A percentile compares a stretch with the other conserved stretches of the same genome.
Conservation (phyloP, 2,329 filamentous ascomycete species). For the Tolypocladium tundrense region DNA sequence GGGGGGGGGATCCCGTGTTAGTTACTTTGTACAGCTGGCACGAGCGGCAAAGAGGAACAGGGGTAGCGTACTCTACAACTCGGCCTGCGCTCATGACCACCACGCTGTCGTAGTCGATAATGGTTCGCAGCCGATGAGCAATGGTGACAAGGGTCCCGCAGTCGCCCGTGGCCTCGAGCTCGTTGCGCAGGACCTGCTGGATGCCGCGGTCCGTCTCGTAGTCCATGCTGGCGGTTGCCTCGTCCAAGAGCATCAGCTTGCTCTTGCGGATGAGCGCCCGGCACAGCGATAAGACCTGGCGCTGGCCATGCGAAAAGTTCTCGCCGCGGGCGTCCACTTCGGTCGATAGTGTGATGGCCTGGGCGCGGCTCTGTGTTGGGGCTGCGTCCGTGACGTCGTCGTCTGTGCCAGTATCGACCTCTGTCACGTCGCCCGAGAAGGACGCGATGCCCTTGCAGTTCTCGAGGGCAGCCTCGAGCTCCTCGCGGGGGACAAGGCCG, state of each 20-base stretch:
- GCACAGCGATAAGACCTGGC: constrained; percentile 47
- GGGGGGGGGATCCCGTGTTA: background rate
- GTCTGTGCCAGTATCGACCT: constrained; percentile 12
- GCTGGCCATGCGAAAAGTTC: constrained; percentile 48
- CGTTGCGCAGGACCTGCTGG: constrained; percentile 39
- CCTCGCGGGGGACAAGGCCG: constrained; percentile 38
- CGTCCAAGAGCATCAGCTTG: constrained; percentile 46
- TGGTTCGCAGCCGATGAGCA: constrained; percentile 46
- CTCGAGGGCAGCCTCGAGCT: constrained; percentile 48
- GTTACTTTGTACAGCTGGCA: background rate
- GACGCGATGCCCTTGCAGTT: constrained; percentile 51
- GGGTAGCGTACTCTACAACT: constrained; percentile 36
- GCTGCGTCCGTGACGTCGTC: constrained; percentile 9
- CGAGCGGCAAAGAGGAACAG: background rate
- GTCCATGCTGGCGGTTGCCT: constrained; percentile 51
- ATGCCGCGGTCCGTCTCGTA: constrained; percentile 46
- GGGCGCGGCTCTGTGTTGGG: constrained; percentile 6
- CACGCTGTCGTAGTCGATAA: constrained; percentile 49
- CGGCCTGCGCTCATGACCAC: constrained; percentile 45
- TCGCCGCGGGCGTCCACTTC: constrained; percentile 41
- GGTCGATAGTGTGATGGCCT: constrained; percentile 29
- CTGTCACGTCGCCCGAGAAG: constrained; percentile 30
- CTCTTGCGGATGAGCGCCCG: constrained; percentile 44
- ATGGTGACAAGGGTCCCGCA: constrained; percentile 47
- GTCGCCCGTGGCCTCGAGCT: constrained; percentile 32